phyloP scores from a whole-genome alignment of 129 eudicot species.

The Helianthus annuus region HanXRQr2.0-SUNRISE NC_035446.2:132633391-132633890 shows the following conservation, averaged over 20 bases:
- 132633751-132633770: constrained; percentile 34
- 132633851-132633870: not conserved
- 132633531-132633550: constrained; percentile 90
- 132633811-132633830: constrained; percentile 7
- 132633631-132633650: constrained; percentile 40
- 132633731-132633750: constrained; percentile 24
- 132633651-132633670: constrained; percentile 17
- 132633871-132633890: constrained; percentile 23
- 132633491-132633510: constrained; percentile 69
- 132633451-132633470: constrained; percentile 76
- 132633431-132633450: constrained; percentile 95
- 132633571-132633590: constrained; percentile 96
- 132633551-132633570: constrained; percentile 95
- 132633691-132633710: constrained; percentile 42
- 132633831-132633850: constrained; percentile 3
- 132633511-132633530: constrained; percentile 80
- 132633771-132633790: constrained; percentile 70
- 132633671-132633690: constrained; percentile 32
- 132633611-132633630: constrained; percentile 72
- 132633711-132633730: constrained; percentile 42
- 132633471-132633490: constrained; percentile 69
- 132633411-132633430: constrained; percentile 97
- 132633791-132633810: constrained; percentile 25
- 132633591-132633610: constrained; percentile 90
- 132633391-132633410: constrained; percentile 90